Base-by-base conservation (phyloP, 2,329 filamentous ascomycete species). In the Biscogniauxia sp. region DNA sequence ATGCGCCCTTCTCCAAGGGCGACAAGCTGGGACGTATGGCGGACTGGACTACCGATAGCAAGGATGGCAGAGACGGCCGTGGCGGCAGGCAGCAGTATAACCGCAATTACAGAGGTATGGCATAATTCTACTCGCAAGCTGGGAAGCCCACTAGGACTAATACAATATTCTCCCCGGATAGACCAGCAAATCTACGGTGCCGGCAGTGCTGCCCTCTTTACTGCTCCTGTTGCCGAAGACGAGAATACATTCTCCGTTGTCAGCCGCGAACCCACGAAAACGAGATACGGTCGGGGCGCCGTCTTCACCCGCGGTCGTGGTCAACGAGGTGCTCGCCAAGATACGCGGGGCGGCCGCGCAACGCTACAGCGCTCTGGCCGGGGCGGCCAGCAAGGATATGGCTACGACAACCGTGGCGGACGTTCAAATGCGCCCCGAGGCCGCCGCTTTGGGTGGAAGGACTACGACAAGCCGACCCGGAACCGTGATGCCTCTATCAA, bases 21-120 rank as follows among this genome's bases (percentile, higher is more conserved):
- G 95, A 99, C 83, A 98, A 97, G 85, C 84, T 99, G 62, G 95
- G 95, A 74, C 93, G 95, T 77, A 98, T 99, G 93, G 95, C 95
- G 63, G 95, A 99, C 83, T 99, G 95, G 95, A 96, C 93, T 19
- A 75, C 88, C 54, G 95, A 97, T 75, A 88, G 91, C 76, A 97
- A 97, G 80, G 92, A 95, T 69, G 81, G 84, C 63, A 83, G 93
- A 72, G 86, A 88, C 69, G 80, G 83, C 55, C 83, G 87, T 63
- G 90, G 90, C 68, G 91, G 92, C 64, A 84, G 94, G 75, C 88
- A 91, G 77, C 91, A 95, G 75, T 98, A 96, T 78, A 93, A 94
- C 78, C 86, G 94, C 70, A 95, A 93, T 78, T 97, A 90, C 79
- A 89, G 95, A 87, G 93, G 93, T 96, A 78, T 55, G 80, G 68